phyloP scores from a whole-genome alignment of 352 stramenopile species.

The Globisporangium sylvaticum region DNA sequence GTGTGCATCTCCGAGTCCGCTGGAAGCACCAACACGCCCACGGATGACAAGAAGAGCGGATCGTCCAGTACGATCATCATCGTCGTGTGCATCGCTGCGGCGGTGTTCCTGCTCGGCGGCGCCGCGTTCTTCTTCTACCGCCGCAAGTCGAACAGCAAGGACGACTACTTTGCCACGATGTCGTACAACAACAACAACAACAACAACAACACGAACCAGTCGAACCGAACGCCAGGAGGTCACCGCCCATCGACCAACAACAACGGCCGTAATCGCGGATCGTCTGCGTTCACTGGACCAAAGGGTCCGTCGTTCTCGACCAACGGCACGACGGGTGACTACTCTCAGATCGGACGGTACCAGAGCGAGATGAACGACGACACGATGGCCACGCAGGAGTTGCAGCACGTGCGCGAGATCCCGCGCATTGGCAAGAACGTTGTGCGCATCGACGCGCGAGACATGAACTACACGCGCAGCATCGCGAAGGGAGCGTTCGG shows the following conservation, averaged over 20 bases:
- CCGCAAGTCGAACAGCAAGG: slow-evolving; percentile 28
- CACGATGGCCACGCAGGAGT: slow-evolving; percentile 9
- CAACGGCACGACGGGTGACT: slow-evolving; percentile 16
- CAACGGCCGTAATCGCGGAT: slow-evolving; percentile 15
- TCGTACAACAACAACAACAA: slow-evolving; percentile 28
- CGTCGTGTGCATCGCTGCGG: slow-evolving; percentile 53
- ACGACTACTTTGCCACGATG: slow-evolving; percentile 27
- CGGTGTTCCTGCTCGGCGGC: slow-evolving; percentile 39
- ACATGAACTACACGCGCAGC: slow-evolving; percentile 77
- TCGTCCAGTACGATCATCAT: slow-evolving; percentile 38
- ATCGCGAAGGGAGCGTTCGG: slow-evolving; percentile 80
- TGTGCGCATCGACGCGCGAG: slow-evolving; percentile 48
- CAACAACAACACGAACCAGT: slow-evolving; percentile 30
- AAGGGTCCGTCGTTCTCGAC: slow-evolving; percentile 18
- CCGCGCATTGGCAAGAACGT: slow-evolving; percentile 40
- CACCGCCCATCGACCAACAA: slow-evolving; percentile 12
- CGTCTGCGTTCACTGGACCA: slow-evolving; percentile 11
- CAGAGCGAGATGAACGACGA: slow-evolving; percentile 18
- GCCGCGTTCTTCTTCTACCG: slow-evolving; percentile 51
- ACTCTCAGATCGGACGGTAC: slow-evolving; percentile 27
- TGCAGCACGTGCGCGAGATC: slow-evolving; percentile 17
- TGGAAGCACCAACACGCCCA: slow-evolving; percentile 6
- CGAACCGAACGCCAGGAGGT: slow-evolving; percentile 7
- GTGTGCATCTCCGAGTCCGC: slow-evolving; percentile 44
- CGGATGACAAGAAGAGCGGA: neutral